Evolutionary conservation across 164 flowering plant species (phyloP).

Genomic region (Stephania yunnanensis): DNA sequence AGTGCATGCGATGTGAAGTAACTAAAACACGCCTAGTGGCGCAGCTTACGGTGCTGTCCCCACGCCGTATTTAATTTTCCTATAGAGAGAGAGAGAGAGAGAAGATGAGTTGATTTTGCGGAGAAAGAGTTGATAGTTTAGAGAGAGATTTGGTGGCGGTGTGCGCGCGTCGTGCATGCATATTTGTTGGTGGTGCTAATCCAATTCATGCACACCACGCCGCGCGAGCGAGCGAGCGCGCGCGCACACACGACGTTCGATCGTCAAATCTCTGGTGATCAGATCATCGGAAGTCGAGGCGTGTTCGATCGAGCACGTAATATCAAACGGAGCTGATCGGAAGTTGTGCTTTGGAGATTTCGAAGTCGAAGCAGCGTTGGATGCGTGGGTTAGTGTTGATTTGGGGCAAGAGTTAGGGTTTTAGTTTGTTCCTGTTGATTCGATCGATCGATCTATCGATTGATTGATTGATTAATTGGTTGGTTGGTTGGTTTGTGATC

Average conservation of each 20-base stretch:
- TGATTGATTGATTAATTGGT: neutral
- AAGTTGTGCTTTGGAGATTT: neutral
- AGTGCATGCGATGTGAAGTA: neutral
- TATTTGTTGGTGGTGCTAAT: constrained; percentile 1
- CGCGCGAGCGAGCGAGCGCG: too few species aligned
- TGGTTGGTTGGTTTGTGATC: neutral
- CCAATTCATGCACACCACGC: too few species aligned
- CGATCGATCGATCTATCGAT: neutral
- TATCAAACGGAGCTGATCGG: neutral
- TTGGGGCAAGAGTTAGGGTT: constrained; percentile 3
- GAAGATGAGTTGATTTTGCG: neutral
- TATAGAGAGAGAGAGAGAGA: neutral
- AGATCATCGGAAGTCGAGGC: constrained; percentile 7
- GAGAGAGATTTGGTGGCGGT: constrained; percentile 25
- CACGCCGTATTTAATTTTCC: constrained; percentile 12
- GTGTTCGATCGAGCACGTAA: neutral
- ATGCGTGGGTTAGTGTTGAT: neutral
- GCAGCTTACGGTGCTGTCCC: constrained; percentile 20
- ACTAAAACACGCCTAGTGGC: constrained; percentile 15
- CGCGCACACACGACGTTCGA: too few species aligned
- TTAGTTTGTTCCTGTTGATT: neutral
- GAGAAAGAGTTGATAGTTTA: neutral
- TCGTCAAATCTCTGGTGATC: neutral
- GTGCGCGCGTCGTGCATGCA: constrained; percentile 50
- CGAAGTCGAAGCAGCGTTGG: neutral